Conservation (phyloP, 1,139 yeast species). For the Yamadazyma epiphylla region DNA sequence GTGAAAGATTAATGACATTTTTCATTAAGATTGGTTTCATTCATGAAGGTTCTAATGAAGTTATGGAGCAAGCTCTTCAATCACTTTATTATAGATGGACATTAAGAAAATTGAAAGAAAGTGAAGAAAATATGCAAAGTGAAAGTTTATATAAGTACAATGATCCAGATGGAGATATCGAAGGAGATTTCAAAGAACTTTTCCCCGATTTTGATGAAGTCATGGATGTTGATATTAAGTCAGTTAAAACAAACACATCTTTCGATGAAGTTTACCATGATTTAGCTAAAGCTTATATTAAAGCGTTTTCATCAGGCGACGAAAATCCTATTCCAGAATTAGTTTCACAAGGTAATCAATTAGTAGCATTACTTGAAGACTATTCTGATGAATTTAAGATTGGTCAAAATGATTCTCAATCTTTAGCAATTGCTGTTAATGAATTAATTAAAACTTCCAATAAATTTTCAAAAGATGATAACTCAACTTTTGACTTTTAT, state of each 20-base stretch:
- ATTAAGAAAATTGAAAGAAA: conserved; percentile 59
- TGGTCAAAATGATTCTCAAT: conserved; percentile 27
- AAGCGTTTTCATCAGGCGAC: conserved; percentile 20
- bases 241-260: conserved; percentile 17
- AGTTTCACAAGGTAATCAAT: conserved; percentile 39
- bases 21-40: conserved; percentile 27
- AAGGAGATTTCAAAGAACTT: conserved; percentile 65
- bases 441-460: conserved; percentile 28
- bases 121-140: conserved; percentile 57
- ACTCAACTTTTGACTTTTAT: conserved; percentile 56
- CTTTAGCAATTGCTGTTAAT: conserved; percentile 41
- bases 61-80: conserved; percentile 40
- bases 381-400: conserved; percentile 16
- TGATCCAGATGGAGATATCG: conserved; percentile 61
- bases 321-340: conserved; percentile 21
- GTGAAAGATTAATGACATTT: conserved; percentile 42
- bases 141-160: conserved; percentile 62
- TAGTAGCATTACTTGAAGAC: conserved; percentile 23
- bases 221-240: conserved; percentile 29
- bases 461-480: conserved; percentile 13
- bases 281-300: conserved; percentile 27
- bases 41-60: conserved; percentile 13
- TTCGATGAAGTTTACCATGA: conserved; percentile 28
- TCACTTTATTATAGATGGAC: conserved; percentile 79
- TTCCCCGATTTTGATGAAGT: conserved; percentile 88